phyloP scores from a whole-genome alignment of 495 filamentous ascomycete genomes.

The Aspergillus sclerotioniger region DNA sequence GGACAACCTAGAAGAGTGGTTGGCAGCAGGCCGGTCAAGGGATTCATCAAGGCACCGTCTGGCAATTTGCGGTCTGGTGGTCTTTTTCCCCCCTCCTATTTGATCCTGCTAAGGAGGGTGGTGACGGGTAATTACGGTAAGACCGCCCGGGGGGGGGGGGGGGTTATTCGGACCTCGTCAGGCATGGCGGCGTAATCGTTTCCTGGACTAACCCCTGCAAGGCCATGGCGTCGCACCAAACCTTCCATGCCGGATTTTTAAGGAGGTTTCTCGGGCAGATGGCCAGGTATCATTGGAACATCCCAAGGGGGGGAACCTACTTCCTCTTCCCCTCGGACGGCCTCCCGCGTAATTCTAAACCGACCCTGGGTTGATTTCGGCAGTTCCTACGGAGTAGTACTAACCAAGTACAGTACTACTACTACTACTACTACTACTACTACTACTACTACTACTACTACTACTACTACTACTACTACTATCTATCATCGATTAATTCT shows the following conservation, averaged over 20 bases:
- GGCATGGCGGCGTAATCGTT: background rate
- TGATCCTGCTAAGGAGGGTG: background rate
- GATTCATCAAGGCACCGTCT: constrained; percentile 2
- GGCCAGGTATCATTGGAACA: background rate
- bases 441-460: too few relatives aligned
- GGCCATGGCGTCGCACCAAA: background rate
- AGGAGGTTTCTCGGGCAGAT: background rate
- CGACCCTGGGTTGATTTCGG: background rate
- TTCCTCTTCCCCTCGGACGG: background rate
- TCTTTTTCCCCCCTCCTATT: background rate
- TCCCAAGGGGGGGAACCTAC: background rate
- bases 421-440: too few relatives aligned
- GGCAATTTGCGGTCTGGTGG: constrained; percentile 1
- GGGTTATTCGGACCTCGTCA: background rate
- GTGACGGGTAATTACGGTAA: background rate
- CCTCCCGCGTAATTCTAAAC: background rate
- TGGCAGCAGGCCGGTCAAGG: background rate
- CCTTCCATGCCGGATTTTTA: background rate
- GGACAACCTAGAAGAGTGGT: background rate
- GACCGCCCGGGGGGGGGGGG: background rate
- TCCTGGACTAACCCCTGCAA: background rate
- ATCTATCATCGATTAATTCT: too few relatives aligned
- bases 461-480: too few relatives aligned
- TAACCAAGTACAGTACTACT: too few relatives aligned
- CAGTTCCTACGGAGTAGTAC: background rate